These are phyloP conservation scores for Russula ochroleuca DNA, from an alignment of 768 basidiomycete genomes.

Conservation along the genomic window DNA sequence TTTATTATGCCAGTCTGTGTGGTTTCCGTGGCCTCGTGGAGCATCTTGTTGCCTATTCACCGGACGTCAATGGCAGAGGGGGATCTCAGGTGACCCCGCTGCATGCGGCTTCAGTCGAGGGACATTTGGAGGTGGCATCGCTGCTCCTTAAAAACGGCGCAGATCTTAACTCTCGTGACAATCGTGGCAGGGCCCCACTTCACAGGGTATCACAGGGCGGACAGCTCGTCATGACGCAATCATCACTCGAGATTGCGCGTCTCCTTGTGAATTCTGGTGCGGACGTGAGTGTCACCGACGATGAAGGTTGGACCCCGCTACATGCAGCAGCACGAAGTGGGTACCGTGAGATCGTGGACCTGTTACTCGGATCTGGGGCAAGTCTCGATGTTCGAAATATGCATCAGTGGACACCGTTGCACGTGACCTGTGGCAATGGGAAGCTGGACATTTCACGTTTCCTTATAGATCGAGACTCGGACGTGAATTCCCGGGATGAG, in stretches of 20 bases:
- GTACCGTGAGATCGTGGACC: too few relatives aligned
- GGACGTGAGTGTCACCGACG: too few relatives aligned
- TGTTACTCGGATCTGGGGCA: too few relatives aligned
- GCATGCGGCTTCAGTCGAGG: background rate
- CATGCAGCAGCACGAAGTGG: too few relatives aligned
- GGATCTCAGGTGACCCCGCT: background rate
- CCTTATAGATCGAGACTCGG: too few relatives aligned
- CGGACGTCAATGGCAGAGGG: background rate
- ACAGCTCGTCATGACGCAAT: too few relatives aligned
- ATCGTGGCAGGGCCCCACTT: background rate
- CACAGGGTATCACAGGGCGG: background rate
- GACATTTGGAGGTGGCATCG: background rate
- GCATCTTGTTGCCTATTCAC: background rate
- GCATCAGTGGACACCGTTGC: background rate
- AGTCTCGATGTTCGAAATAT: background rate
- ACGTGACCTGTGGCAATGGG: background rate
- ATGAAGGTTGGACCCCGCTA: too few relatives aligned
- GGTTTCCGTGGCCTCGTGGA: background rate
- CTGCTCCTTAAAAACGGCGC: background rate
- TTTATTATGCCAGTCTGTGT: slow-evolving; percentile 8
- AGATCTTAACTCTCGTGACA: background rate
- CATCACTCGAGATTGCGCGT: too few relatives aligned
- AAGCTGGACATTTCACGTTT: background rate
- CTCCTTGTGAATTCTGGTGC: too few relatives aligned
- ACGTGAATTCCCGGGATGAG: too few relatives aligned